Base-by-base conservation (phyloP, 2,329 filamentous ascomycete genomes). In the Chaetomium strumarium region DNA sequence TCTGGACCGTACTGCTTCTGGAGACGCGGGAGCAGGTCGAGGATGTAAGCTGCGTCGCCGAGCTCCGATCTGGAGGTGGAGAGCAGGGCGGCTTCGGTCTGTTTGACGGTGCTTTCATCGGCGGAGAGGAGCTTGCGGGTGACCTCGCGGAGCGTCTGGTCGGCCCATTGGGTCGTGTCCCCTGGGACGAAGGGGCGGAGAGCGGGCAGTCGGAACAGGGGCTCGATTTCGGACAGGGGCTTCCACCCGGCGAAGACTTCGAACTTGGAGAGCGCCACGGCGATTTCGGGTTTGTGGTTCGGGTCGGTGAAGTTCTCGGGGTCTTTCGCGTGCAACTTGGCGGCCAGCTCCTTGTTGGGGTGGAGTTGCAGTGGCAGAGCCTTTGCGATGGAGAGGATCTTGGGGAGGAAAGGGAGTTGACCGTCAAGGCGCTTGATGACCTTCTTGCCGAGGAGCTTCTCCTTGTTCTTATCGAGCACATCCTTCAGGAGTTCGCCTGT, bases 241-340 rank as follows among this genome's bases (percentile, higher is more conserved):
- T 88, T 90, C 72, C 84, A 90, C 6, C 86, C 86, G 10, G 82
- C 84, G 60, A 91, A 90, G 0, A 86, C 81, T 66, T 90, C 86
- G 61, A 91, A 90, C 19, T 81, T 78, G 12, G 78, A 75, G 1
- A 90, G 69, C 0, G 86, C 86, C 1, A 91, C 72, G 1, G 86
- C 86, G 49, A 91, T 90, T 64, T 91, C 86, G 1, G 87, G 86
- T 68, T 90, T 90, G 72, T 90, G 86, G 66, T 90, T 90, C 2
- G 78, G 71, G 58, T 91, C 86, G 1, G 79, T 80, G 66, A 86
- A 90, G 52, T 81, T 77, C 2, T 80, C 68, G 0, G 86, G 85
- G 49, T 88, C 75, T 58, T 80, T 66, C 49, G 76, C 65, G 68
- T 90, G 84, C 2, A 90, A 75, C 60, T 82, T 75, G 9, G 75